Evolutionary conservation across 352 stramenopile species (phyloP).

Genomic region (Phytopythium aichiense): DNA sequence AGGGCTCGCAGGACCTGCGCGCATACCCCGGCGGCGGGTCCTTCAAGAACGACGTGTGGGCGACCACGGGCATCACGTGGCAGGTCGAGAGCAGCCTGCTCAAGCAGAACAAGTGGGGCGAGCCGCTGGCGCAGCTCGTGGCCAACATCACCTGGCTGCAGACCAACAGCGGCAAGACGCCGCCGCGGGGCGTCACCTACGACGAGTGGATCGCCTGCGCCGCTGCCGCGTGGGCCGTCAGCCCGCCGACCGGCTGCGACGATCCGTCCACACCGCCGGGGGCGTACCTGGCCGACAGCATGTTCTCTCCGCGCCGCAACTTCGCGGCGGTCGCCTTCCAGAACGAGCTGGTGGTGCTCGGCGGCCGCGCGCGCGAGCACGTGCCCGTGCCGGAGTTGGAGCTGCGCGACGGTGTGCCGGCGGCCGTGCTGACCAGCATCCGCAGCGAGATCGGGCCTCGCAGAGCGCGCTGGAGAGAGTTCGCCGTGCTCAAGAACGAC

Average conservation of each 20-base stretch:
- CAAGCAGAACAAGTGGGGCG: constrained; percentile 64
- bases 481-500: constrained; percentile 72
- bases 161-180: constrained; percentile 64
- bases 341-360: constrained; percentile 57
- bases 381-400: constrained; percentile 48
- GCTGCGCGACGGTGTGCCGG: constrained; percentile 33
- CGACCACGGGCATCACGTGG: constrained; percentile 57
- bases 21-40: constrained; percentile 63
- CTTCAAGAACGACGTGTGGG: constrained; percentile 74
- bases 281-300: constrained; percentile 68
- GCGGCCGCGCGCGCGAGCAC: constrained; percentile 57
- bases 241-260: constrained; percentile 42
- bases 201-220: constrained; percentile 64
- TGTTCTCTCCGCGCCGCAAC: constrained; percentile 72
- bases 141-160: constrained; percentile 66
- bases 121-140: constrained; percentile 63
- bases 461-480: constrained; percentile 58
- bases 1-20: constrained; percentile 60
- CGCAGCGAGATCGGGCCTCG: constrained; percentile 14
- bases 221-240: constrained; percentile 41
- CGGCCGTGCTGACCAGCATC: constrained; percentile 9
- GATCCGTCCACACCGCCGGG: constrained; percentile 56
- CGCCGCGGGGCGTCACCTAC: constrained; percentile 55
- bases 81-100: constrained; percentile 50
- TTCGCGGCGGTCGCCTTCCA: constrained; percentile 59